Base-by-base conservation (phyloP, 176 grass and related monocot genomes). In the Lolium rigidum region DNA sequence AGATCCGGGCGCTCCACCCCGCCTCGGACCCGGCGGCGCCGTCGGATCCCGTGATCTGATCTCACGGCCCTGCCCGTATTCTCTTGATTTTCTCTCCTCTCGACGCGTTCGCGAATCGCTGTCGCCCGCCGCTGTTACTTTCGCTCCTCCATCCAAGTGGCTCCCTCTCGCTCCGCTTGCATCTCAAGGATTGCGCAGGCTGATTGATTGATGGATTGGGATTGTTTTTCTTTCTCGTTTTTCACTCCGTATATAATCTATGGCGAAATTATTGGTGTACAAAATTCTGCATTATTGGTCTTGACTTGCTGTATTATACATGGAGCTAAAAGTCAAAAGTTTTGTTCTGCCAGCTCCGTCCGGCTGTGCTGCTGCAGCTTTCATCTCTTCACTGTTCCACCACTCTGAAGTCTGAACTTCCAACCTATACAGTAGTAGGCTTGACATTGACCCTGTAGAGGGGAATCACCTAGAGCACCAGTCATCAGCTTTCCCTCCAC, bases 1-100 rank as follows among this genome's bases (percentile, higher is more conserved):
- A 44, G 78, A 90, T 93, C 68, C 58, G 85, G 4, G 73, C 78
- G 3, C 82, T 93, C 37, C 91, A 90, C 14, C 91, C 88, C 37
- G 48, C 63, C 16, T 56, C 48, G 6, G 11, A 25, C 2, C 20
- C 17, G 6, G 43, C 70, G 70, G 39, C 39, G 39, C 39, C 39
- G 39, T 41, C 39, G 28, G 28, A 63, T 63, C 43, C 1, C 7
- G 41, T 43, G 12, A 20, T 57, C 18, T 24, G 57, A 56, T 56
- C 52, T 49, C 2, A 18, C 8, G 31, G 22, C 22, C 24, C 17
- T 65, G 60, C 12, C 22, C 24, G 28, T 18, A n/a, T 79, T 47
- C n/a, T 47, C n/a, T 10, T 11, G 46, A 48, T 10, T 48, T 48
- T 48, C 21, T 9, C 20, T 4, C 44, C 71, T 10, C n/a, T 49